Evolutionary conservation across 768 basidiomycete species (phyloP), one percentile per base, ranked within the genome.

Genomic region (Phanerochaete sordida): DNA sequence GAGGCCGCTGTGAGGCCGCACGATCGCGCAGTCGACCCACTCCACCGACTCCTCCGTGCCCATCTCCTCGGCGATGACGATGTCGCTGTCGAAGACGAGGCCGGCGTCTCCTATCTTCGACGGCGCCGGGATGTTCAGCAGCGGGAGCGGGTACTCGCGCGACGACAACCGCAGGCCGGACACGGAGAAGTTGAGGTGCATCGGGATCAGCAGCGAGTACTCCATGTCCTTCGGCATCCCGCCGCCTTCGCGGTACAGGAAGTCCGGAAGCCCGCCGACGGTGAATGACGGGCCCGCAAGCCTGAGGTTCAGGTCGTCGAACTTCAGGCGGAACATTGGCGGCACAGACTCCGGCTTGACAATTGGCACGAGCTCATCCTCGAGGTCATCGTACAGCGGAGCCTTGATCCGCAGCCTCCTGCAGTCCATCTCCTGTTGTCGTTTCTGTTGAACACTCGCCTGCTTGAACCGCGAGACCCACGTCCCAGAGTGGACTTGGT

Each of bases 1-100:
- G 33, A 80, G 69, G 30, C 84, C 84, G 28, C 82, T 79, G 56
- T 83, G 75, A 3, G 75, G 70, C n/a, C 81, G 80, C 51, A 89
- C 74, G 62, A 97, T 78, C 3, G 79, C 76, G 65, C 87, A 91
- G 16, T 84, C 71, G 23, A 93, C 75, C 86, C 89, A 91, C 62
- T 89, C 80, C 33, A 89, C 82, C 0, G 90, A 90, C 33, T 77
- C 69, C 0, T 80, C 76, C 8, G 81, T 79, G 1, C 90, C 89
- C 76, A 91, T 84, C 73, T 97, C 93, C 74, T 98, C 95, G 0
- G 86, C 93, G 48, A 96, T 79, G 58, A 96, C 89, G 50, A 97
- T 72, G 67, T 93, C 88, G 13, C 87, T 83, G 61, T 87, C 83
- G 68, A 92, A 88, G 24, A 81, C 78, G 73, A 87, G 84, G 0